Evolutionary conservation across 2,329 filamentous ascomycete genomes (phyloP).

Genomic region (Aciculosporium take): DNA sequence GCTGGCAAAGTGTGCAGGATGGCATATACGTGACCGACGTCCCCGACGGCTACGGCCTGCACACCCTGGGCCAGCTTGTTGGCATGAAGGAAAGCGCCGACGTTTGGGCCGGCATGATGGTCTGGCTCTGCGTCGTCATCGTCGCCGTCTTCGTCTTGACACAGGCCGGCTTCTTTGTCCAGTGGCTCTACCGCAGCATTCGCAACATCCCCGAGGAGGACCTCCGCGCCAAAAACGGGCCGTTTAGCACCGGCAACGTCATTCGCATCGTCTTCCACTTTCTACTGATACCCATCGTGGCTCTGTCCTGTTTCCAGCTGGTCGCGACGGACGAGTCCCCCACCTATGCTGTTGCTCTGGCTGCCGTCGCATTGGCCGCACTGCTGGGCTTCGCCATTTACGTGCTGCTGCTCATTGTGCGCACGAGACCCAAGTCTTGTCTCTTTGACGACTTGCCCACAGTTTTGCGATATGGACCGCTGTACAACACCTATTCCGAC

Average conservation of each 20-base stretch:
- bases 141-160: constrained; percentile 51
- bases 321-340: constrained; percentile 58
- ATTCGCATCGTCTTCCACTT: constrained; percentile 86
- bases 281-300: constrained; percentile 74
- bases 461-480: constrained; percentile 74
- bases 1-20: constrained; percentile 57
- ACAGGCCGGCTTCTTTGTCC: constrained; percentile 61
- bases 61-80: constrained; percentile 64
- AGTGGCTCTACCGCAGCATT: constrained; percentile 62
- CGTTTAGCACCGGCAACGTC: constrained; percentile 67
- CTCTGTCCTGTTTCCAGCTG: constrained; percentile 82
- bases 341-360: constrained; percentile 56
- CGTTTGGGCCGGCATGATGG: constrained; percentile 86
- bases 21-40: constrained; percentile 75
- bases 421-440: constrained; percentile 67
- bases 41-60: constrained; percentile 71
- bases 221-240: constrained; percentile 77
- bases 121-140: constrained; percentile 75
- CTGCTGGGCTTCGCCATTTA: constrained; percentile 63
- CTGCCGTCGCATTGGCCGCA: constrained; percentile 58
- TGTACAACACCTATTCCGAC: constrained; percentile 97
- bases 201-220: constrained; percentile 70
- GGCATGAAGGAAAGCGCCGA: constrained; percentile 66
- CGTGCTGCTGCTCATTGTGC: constrained; percentile 68
- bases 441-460: constrained; percentile 90